A percentile compares a stretch with the other conserved stretches of the same genome.
phyloP scores from a whole-genome alignment of 2,329 filamentous ascomycete genomes.

The Cladosporium sp. region DNA sequence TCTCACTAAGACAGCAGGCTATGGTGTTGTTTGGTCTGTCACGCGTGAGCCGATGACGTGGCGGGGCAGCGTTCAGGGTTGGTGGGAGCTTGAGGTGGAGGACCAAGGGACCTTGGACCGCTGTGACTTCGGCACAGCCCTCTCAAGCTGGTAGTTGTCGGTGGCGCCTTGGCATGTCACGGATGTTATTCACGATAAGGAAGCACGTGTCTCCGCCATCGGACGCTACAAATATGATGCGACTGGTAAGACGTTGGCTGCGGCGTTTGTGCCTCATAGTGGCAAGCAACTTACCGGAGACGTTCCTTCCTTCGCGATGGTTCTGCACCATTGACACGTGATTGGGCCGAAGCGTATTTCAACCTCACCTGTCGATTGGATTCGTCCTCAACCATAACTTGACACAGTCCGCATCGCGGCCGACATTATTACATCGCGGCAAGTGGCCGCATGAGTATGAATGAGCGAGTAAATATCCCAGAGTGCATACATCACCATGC shows the following conservation, averaged over 20 bases:
- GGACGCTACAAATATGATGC: neutral
- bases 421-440: neutral
- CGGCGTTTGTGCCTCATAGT: neutral
- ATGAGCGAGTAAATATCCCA: no score
- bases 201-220: constrained; percentile 5
- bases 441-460: no score
- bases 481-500: constrained; percentile 4
- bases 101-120: neutral
- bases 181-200: constrained; percentile 10
- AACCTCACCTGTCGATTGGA: neutral
- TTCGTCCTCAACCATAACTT: neutral
- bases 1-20: constrained; percentile 45
- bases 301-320: neutral
- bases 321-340: neutral
- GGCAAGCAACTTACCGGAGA: neutral
- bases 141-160: neutral
- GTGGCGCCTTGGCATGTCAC: constrained; percentile 6
- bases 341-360: neutral
- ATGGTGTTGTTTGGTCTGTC: constrained; percentile 57
- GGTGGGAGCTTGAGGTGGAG: constrained; percentile 6
- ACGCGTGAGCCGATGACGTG: constrained; percentile 9
- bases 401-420: neutral
- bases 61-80: neutral
- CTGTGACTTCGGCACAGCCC: constrained; percentile 2
- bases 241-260: neutral